A percentile compares a stretch with the other conserved stretches of the same genome.
Evolutionary conservation across 2,329 filamentous ascomycete genomes (phyloP).

Genomic region (Fusarium albosuccineum): DNA sequence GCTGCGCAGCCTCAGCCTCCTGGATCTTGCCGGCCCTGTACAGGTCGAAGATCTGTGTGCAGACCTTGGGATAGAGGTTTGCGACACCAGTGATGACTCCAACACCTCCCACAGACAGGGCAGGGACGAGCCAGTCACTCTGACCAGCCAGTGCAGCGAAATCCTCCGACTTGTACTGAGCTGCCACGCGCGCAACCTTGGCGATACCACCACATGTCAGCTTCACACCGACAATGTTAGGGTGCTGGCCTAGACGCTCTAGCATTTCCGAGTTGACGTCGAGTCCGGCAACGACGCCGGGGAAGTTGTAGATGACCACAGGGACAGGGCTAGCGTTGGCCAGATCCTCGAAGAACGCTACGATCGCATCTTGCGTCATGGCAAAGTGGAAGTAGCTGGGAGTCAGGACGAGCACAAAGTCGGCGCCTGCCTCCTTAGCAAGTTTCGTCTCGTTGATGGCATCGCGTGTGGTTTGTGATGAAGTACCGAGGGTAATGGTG

Average conservation of each 20-base stretch:
- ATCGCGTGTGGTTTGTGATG: conserved; percentile 74
- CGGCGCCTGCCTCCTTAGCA: conserved; percentile 72
- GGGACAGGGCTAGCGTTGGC: conserved; percentile 72
- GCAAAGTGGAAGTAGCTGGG: conserved; percentile 79
- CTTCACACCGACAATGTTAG: conserved; percentile 78
- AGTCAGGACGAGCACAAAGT: conserved; percentile 76
- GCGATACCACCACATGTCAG: conserved; percentile 81
- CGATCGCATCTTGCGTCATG: conserved; percentile 70
- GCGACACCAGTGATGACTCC: conserved; percentile 74
- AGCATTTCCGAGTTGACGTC: conserved; percentile 78
- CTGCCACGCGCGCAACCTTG: conserved; percentile 74
- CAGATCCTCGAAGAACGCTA: conserved; percentile 71
- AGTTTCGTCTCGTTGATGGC: conserved; percentile 74
- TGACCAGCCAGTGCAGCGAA: conserved; percentile 79
- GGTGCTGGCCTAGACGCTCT: conserved; percentile 66
- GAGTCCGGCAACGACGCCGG: conserved; percentile 74
- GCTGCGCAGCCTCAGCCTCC: conserved; percentile 63
- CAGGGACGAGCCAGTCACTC: conserved; percentile 77
- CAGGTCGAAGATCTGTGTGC: conserved; percentile 63
- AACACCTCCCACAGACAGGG: conserved; percentile 68
- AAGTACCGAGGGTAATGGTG: conserved; percentile 75
- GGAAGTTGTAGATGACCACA: conserved; percentile 80
- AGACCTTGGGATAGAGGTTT: conserved; percentile 72
- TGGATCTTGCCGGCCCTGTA: conserved; percentile 60
- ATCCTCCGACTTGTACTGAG: conserved; percentile 62